Conservation (phyloP, 1,284 basidiomycete genomes). For the Rhodotorula sp. region DNA sequence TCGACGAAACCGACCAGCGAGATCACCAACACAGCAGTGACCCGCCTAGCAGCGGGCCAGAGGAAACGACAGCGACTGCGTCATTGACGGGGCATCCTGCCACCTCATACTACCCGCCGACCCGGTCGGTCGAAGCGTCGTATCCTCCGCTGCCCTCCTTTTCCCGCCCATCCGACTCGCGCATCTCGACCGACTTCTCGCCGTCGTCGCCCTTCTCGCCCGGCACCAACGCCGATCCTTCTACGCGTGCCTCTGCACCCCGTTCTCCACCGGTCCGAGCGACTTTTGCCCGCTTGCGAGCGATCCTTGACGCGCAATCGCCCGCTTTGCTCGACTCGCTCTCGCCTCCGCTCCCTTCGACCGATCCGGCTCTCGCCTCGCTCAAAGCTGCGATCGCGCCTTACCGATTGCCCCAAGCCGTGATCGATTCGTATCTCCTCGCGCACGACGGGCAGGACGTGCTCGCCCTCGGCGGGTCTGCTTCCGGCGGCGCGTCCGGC, state of each 20-base stretch:
- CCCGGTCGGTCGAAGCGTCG: slow-evolving; percentile 23
- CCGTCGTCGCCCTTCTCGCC: neutral
- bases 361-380: slow-evolving; percentile 20
- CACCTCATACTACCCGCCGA: slow-evolving; percentile 3
- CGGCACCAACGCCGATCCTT: neutral
- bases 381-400: slow-evolving; percentile 36
- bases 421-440: slow-evolving; percentile 42
- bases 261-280: slow-evolving; percentile 34
- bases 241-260: neutral
- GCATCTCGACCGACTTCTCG: no score
- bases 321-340: slow-evolving; percentile 43
- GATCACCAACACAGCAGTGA: neutral
- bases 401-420: slow-evolving; percentile 41
- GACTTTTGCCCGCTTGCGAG: slow-evolving; percentile 36
- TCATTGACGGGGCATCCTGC: neutral
- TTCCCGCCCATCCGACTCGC: slow-evolving; percentile 25
- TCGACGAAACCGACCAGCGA: neutral
- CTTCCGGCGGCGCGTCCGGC: slow-evolving; percentile 15
- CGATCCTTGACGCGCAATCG: slow-evolving; percentile 31
- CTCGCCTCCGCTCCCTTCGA: slow-evolving; percentile 17
- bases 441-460: slow-evolving; percentile 46
- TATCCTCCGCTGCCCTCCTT: slow-evolving; percentile 36
- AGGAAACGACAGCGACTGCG: neutral
- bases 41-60: no score
- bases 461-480: slow-evolving; percentile 20